phyloP scores from a whole-genome alignment of 805 yeast genomes.

The Yamadazyma takamatsuzukensis region DNA sequence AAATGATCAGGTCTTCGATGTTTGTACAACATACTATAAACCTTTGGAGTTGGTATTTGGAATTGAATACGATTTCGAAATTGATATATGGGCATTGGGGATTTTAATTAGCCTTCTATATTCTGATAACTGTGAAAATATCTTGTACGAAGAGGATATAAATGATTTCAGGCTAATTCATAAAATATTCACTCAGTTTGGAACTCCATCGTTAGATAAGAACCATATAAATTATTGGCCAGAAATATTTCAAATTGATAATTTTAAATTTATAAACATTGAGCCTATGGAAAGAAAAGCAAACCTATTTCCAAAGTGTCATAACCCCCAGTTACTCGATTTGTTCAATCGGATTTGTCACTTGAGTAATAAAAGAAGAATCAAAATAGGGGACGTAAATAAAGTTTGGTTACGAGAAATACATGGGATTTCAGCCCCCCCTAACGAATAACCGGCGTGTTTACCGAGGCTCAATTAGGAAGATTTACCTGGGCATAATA shows the following conservation, averaged over 20 bases:
- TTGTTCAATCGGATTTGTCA: constrained; percentile 36
- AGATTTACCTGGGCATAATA: neutral
- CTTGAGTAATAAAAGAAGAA: constrained; percentile 34
- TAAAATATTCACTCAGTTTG: constrained; percentile 53
- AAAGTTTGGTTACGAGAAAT: no score
- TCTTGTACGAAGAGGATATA: constrained; percentile 17
- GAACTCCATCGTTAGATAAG: constrained; percentile 48
- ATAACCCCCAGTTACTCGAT: constrained; percentile 11
- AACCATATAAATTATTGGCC: constrained; percentile 28
- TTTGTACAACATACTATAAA: constrained; percentile 64
- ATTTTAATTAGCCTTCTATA: constrained; percentile 55
- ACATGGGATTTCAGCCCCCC: no score
- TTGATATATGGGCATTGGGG: constrained; percentile 76
- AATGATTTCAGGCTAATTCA: constrained; percentile 61
- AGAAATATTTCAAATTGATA: constrained; percentile 27
- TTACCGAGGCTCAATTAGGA: no score
- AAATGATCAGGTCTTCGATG: constrained; percentile 45
- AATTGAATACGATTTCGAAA: constrained; percentile 47
- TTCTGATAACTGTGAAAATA: constrained; percentile 24
- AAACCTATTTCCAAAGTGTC: constrained; percentile 16
- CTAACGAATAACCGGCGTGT: no score
- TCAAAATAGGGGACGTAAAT: constrained; percentile 11
- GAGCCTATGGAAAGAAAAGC: constrained; percentile 6
- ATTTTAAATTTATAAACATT: constrained; percentile 27
- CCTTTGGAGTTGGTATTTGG: constrained; percentile 75